A percentile compares a stretch with the other conserved stretches of the same genome.
Conservation (phyloP, 768 basidiomycete species). For the Lepiota venenata region DNA sequence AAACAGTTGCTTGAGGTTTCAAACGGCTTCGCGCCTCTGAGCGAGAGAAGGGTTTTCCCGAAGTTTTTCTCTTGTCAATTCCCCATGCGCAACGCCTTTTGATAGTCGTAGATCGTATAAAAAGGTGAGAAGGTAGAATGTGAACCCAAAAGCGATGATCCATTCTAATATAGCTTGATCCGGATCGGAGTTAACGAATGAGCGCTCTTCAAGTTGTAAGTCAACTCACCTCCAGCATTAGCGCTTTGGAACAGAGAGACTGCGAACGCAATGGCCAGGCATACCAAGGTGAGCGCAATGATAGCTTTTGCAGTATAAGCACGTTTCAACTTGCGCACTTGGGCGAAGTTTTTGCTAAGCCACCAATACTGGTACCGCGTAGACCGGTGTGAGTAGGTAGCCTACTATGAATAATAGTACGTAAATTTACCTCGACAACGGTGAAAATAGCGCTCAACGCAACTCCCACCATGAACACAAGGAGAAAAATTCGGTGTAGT, state of each 20-base stretch:
- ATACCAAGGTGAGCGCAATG: constrained; percentile 55
- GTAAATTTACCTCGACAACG: constrained; percentile 50
- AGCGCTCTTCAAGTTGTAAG: neutral
- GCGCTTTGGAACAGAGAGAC: constrained; percentile 40
- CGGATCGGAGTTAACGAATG: neutral
- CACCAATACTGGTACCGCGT: constrained; percentile 49
- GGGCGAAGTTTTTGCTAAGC: constrained; percentile 54
- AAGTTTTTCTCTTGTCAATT: constrained; percentile 34
- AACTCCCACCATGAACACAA: constrained; percentile 73
- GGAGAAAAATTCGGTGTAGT: constrained; percentile 58
- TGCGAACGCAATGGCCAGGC: constrained; percentile 62
- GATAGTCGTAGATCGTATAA: constrained; percentile 65
- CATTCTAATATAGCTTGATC: constrained; percentile 66
- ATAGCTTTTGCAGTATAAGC: constrained; percentile 63
- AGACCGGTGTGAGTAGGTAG: neutral
- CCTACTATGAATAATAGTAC: neutral
- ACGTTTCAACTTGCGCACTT: constrained; percentile 38
- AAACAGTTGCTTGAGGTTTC: neutral
- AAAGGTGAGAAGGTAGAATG: constrained; percentile 71
- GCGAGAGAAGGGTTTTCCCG: constrained; percentile 7
- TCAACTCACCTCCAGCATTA: constrained; percentile 45
- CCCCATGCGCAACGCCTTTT: constrained; percentile 47
- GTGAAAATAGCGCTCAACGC: constrained; percentile 73
- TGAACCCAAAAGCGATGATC: constrained; percentile 69
- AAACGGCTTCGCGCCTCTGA: neutral